Base-by-base conservation (phyloP, 2,329 filamentous ascomycete genomes). In the Sporothrix schenckii region DNA sequence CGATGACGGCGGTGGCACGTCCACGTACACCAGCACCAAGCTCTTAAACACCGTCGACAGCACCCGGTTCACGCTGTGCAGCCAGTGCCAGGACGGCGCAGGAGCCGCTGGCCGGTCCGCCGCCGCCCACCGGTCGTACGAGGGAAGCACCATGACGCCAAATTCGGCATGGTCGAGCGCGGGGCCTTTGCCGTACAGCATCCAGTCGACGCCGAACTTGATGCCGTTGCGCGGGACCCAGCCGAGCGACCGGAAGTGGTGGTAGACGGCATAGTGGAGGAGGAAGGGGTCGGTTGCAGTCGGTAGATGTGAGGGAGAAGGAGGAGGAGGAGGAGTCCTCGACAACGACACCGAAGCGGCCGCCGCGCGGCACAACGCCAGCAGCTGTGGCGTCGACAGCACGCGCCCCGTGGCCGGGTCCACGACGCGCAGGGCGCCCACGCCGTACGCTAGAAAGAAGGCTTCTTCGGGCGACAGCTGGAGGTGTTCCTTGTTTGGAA, bases 151-250 rank as follows among this genome's bases (percentile, higher is more conserved):
- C 30, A 94, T 84, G 56, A 97, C 82, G 0, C 92, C 94, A 77
- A 97, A 99, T 77, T 98, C 93, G 27, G 95, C 95, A 77, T 99
- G 95, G 27, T 93, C 89, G 79, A 99, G 98, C 0, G 95, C 94
- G 0, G 95, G 95, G 0, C 95, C 95, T 24, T 93, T 90, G 70
- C 93, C 90, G 80, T 99, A 99, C 9, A 99, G 86, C n/a, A 99
- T 83, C 83, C 92, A 97, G 79, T 99, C 95, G 11, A 93, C 92
- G 27, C 92, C 92, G 76, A 99, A 99, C 77, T 99, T 99, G 78
- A 97, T 90, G 49, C 95, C 96, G 5, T 92, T 89, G 16, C 96
- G 90, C 0, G 96, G 91, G 0, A 97, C 92, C 94, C 95, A 99
- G 30, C 95, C 95, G 0, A 98, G 84, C 0, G 93, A 97, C 50